A percentile compares a stretch with the other conserved stretches of the same genome.
Evolutionary conservation across 805 yeast genomes (phyloP).

Genomic region (Lachancea kluyveri): DNA sequence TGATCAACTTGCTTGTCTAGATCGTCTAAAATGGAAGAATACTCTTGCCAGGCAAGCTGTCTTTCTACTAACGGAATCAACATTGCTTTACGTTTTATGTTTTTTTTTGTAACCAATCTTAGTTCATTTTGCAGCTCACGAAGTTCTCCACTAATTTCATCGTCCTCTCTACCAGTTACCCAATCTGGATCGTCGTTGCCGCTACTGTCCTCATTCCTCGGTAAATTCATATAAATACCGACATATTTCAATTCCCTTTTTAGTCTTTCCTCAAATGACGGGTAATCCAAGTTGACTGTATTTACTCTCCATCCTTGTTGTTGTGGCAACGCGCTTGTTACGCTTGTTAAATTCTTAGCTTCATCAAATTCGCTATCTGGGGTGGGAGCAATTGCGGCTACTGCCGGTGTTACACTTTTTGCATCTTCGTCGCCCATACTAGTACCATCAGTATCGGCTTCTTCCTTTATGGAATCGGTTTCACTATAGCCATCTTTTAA

Average conservation of each 20-base stretch:
- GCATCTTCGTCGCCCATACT: conserved; percentile 23
- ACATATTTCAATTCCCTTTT: conserved; percentile 83
- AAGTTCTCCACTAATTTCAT: conserved; percentile 83
- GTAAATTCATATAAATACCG: conserved; percentile 72
- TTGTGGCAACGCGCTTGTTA: conserved; percentile 31
- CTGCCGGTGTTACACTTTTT: conserved; percentile 14
- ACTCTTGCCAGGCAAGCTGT: conserved; percentile 93
- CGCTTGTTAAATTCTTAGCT: conserved; percentile 7
- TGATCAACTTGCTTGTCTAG: conserved; percentile 96
- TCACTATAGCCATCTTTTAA: conserved; percentile 31
- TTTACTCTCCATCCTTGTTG: conserved; percentile 45
- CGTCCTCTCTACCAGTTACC: conserved; percentile 82
- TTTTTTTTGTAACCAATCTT: conserved; percentile 51
- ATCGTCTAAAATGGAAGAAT: conserved; percentile 82
- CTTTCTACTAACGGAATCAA: conserved; percentile 73
- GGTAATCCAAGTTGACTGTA: conserved; percentile 54
- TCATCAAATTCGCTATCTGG: conserved; percentile 18
- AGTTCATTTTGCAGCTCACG: conserved; percentile 66
- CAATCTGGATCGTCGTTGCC: conserved; percentile 44
- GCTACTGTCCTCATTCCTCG: conserved; percentile 26
- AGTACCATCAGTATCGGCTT: conserved; percentile 23
- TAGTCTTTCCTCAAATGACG: conserved; percentile 77
- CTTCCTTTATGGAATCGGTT: conserved; percentile 12
- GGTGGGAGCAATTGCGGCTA: conserved; percentile 13
- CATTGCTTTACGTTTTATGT: conserved; percentile 58